Percentiles rank a stretch among this genome's conserved stretches.
phyloP scores from a whole-genome alignment of 371 early-diverging fungal species.

The Zopfochytrium polystomum region DNA sequence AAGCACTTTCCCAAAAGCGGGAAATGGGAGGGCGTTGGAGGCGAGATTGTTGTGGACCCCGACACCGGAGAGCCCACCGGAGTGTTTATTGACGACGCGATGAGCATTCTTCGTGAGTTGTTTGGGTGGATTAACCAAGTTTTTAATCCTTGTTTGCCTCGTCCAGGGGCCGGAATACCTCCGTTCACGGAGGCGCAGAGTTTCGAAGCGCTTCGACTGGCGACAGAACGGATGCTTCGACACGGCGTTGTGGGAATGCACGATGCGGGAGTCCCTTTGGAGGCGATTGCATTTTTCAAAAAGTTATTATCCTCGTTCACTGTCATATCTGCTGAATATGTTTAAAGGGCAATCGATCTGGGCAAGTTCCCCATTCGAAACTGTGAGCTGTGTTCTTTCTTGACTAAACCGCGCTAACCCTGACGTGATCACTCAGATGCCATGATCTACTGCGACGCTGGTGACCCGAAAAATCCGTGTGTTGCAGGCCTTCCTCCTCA shows the following conservation, averaged over 20 bases:
- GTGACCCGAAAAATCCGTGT: no score
- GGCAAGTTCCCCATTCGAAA: constrained; percentile 29
- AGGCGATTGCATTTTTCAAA: constrained; percentile 23
- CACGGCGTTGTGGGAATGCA: constrained; percentile 36
- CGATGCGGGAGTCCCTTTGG: constrained; percentile 34
- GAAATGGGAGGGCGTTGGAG: constrained; percentile 20
- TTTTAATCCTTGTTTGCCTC: no score
- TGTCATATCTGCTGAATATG: not conserved
- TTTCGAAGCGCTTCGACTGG: constrained; percentile 16
- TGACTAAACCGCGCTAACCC: not conserved
- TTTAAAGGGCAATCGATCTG: constrained; percentile 20
- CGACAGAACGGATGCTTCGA: constrained; percentile 19
- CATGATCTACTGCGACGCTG: constrained; percentile 31
- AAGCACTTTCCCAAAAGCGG: constrained; percentile 6
- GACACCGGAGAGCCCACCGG: constrained; percentile 28
- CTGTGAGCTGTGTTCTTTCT: constrained; percentile 18
- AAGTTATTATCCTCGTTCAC: constrained; percentile 6
- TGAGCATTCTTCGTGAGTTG: constrained; percentile 20
- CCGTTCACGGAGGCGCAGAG: not conserved
- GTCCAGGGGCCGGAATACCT: no score
- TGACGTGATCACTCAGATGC: constrained; percentile 12
- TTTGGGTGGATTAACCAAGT: no score
- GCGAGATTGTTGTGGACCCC: constrained; percentile 28
- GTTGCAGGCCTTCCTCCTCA: not conserved
- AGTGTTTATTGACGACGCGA: constrained; percentile 35